Evolutionary conservation across 441 rosid species (phyloP), one percentile per base, ranked within the genome.

Genomic region (Euphorbia corollata): DNA sequence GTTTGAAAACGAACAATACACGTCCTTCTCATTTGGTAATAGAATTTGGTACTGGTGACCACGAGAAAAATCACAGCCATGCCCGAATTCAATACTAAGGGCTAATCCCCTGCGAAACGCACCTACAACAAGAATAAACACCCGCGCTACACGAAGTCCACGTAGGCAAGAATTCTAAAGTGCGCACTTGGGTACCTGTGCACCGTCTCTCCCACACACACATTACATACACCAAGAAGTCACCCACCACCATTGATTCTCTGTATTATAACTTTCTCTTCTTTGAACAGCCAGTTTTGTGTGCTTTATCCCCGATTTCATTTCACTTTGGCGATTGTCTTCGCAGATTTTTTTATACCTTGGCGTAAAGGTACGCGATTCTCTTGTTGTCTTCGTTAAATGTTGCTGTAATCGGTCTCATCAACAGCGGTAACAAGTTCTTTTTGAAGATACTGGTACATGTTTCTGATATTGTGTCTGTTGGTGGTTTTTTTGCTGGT

Each of bases 241-340:
- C 76, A 74, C 67, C 76, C 67, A 71, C 69, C 70, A 63, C 73
- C 76, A 69, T 71, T 65, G 59, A 56, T 66, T 45, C 65, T 65
- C 18, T 45, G 57, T 62, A 19, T 30, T 8, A 10, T 13, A 12
- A 34, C 59, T 48, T 43, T 48, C 27, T 47, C 20, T 47, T 64
- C 38, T 24, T 27, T 24, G 41, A 43, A 43, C 50, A 9, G 36
- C 36, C 30, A 27, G 20, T 4, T 11, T 58, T 34, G 10, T 30
- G 30, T 39, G 30, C 8, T 19, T 23, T 65, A 8, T 11, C 20
- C 47, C 19, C 24, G 8, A 18, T 63, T 5, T 56, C 8, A 13
- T 70, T 56, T 43, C 48, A 30, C 24, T 43, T 27, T n/a, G 48
- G 47, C 32, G 18, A 0, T 64, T 15, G 5, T 65, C 13, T 24